These are phyloP conservation scores for Saitozyma sp. DNA, from an alignment of 768 basidiomycete genomes.

Conservation along the genomic window DNA sequence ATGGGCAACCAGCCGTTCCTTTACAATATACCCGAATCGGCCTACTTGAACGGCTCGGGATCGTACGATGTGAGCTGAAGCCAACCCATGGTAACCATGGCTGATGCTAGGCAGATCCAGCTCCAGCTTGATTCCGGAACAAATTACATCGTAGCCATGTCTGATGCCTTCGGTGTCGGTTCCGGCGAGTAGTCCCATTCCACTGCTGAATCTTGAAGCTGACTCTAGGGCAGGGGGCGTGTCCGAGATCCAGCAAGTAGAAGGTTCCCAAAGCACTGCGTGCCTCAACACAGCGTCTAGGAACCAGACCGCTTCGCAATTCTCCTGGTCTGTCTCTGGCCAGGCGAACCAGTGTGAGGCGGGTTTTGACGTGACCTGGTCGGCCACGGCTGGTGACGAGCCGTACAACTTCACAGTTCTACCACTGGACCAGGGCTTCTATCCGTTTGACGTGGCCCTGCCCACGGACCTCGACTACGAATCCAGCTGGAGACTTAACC, in stretches of 20 bases:
- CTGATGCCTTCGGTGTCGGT: slow-evolving; percentile 28
- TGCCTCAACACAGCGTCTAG: slow-evolving; percentile 26
- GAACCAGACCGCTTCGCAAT: slow-evolving; percentile 30
- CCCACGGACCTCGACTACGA: slow-evolving; percentile 10
- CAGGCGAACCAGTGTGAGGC: slow-evolving; percentile 30
- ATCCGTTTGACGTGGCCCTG: slow-evolving; percentile 36
- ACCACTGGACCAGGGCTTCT: slow-evolving; percentile 36
- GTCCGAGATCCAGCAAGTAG: slow-evolving; percentile 33
- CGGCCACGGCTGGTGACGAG: slow-evolving; percentile 22
- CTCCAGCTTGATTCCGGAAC: slow-evolving; percentile 26
- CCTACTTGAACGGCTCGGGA: slow-evolving; percentile 21
- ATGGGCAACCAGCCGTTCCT: slow-evolving; percentile 31
- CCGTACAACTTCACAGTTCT: slow-evolving; percentile 43
- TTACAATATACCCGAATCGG: slow-evolving; percentile 26
- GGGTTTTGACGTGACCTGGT: slow-evolving; percentile 41
- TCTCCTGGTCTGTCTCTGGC: slow-evolving; percentile 35
- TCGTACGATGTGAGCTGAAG: neutral
- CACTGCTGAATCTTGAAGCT: too few species aligned
- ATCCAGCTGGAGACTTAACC: slow-evolving; percentile 37
- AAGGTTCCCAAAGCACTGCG: slow-evolving; percentile 15
- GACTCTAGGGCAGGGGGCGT: slow-evolving; percentile 22
- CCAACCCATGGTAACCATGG: too few species aligned
- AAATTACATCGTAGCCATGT: slow-evolving; percentile 40
- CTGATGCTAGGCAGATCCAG: slow-evolving; percentile 19
- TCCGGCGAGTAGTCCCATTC: slow-evolving; percentile 4